Evolutionary conservation across 441 rosid genomes (phyloP), one percentile per base, ranked within the genome.

Genomic region (Populus hybrid): DNA sequence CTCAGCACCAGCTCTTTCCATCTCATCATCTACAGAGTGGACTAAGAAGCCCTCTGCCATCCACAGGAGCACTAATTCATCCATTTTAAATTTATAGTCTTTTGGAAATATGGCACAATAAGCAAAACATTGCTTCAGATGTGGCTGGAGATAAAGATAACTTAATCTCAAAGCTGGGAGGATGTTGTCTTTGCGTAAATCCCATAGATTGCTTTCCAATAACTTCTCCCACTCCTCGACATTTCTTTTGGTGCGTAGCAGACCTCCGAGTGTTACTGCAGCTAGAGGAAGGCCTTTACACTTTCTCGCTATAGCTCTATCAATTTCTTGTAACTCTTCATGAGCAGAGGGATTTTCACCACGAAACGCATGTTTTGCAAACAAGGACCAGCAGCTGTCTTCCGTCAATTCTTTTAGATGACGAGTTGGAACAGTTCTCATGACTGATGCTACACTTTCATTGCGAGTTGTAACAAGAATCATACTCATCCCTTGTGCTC

Each of bases 251-350:
- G 46, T 9, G 16, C 74, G 46, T 5, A 30, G 32, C 32, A 30
- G 32, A 30, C 32, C 32, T 30, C 32, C 32, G 32, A 30, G 32
- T 30, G 32, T 26, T 74, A 18, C 79, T 1, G 36, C 73, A 1
- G 83, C 86, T 65, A 81, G n/a, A 66, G 86, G 84, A 5, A 77
- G 69, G 68, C 86, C 86, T 23, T 54, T 66, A 2, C 86, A 84
- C 76, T 81, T 81, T 10, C 10, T 76, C 72, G 67, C 82, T 8
- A 84, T 81, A 26, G 70, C 68, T 28, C 46, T 35, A 7, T 79
- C 81, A 12, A 81, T 65, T 2, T 7, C 2, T 42, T 30, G 78
- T 24, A 84, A 69, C 46, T 40, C 23, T 1, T 68, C 78, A 54
- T 54, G 59, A 4, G 5, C 40, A 1, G 6, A 4, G 24, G 23